Conservation (phyloP, 1,284 basidiomycete genomes). For the Cryptococcus floricola region DNA sequence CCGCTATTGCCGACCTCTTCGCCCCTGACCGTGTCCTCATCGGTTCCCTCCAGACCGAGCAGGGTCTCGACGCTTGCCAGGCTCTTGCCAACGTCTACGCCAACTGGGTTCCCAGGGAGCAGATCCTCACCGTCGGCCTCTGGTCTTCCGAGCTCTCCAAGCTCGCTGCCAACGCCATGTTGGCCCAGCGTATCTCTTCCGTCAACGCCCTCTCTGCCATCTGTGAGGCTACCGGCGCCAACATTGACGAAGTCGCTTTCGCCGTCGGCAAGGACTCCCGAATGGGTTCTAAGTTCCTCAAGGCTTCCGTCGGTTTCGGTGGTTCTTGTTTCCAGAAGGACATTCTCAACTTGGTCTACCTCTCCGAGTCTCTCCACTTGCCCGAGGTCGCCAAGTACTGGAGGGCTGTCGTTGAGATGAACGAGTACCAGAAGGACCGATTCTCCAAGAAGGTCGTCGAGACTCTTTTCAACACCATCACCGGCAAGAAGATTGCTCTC, state of each 20-base stretch:
- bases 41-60: slow-evolving; percentile 82
- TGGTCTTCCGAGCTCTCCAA: slow-evolving; percentile 99
- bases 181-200: slow-evolving; percentile 96
- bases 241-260: slow-evolving; percentile 95
- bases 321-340: slow-evolving; percentile 99
- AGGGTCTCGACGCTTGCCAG: slow-evolving; percentile 75
- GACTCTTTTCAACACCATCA: slow-evolving; percentile 89
- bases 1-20: slow-evolving; percentile 85
- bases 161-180: slow-evolving; percentile 97
- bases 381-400: slow-evolving; percentile 98
- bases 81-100: slow-evolving; percentile 78
- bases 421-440: slow-evolving; percentile 88
- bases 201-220: slow-evolving; percentile 98
- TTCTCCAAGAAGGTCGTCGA: slow-evolving; percentile 89
- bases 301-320: slow-evolving; percentile 76
- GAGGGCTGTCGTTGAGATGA: slow-evolving; percentile 91
- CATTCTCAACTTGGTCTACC: slow-evolving; percentile 97
- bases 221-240: slow-evolving; percentile 98
- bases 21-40: slow-evolving; percentile 93
- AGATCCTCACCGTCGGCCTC: slow-evolving; percentile 88
- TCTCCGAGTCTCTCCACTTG: slow-evolving; percentile 87
- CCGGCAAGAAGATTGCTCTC: slow-evolving; percentile 82
- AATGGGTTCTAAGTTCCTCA: slow-evolving; percentile 92
- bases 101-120: slow-evolving; percentile 86
- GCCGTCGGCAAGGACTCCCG: slow-evolving; percentile 91